A percentile compares a stretch with the other conserved stretches of the same genome.
Evolutionary conservation across 192 early-diverging fungal genomes (phyloP).

Genomic region (Borealophlyctis nickersoniae): DNA sequence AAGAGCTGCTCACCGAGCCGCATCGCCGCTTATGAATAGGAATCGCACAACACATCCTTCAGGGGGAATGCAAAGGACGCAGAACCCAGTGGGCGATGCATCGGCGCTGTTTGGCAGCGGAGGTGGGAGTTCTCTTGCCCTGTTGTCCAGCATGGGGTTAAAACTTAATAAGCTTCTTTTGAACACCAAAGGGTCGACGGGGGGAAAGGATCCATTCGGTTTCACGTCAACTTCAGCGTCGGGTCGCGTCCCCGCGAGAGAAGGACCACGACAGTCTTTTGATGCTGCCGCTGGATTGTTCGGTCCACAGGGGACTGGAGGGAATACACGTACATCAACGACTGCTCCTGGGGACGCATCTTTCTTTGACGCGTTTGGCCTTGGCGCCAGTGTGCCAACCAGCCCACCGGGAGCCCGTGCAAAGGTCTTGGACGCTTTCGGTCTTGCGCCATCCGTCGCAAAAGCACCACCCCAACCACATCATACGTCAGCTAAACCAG

Average conservation of each 20-base stretch:
- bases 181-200: not conserved
- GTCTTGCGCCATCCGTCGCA: not conserved
- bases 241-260: not conserved
- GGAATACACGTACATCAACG: not conserved
- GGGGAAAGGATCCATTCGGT: not conserved
- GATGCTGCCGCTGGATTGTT: not conserved
- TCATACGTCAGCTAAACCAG: not conserved
- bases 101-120: not conserved
- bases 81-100: not conserved
- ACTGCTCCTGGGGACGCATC: not conserved
- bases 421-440: not conserved
- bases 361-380: not conserved
- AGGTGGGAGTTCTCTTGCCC: too few species aligned
- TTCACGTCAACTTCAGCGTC: not conserved
- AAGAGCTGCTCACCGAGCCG: too few species aligned
- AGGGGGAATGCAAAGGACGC: not conserved
- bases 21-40: not conserved
- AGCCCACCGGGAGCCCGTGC: not conserved
- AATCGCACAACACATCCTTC: not conserved
- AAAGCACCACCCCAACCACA: not conserved
- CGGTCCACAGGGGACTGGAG: not conserved
- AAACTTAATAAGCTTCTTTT: not conserved
- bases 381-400: not conserved
- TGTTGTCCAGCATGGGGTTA: not conserved
- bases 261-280: not conserved